Conservation (phyloP, 176 grass and related monocot species). For the Avena eriantha region DNA sequence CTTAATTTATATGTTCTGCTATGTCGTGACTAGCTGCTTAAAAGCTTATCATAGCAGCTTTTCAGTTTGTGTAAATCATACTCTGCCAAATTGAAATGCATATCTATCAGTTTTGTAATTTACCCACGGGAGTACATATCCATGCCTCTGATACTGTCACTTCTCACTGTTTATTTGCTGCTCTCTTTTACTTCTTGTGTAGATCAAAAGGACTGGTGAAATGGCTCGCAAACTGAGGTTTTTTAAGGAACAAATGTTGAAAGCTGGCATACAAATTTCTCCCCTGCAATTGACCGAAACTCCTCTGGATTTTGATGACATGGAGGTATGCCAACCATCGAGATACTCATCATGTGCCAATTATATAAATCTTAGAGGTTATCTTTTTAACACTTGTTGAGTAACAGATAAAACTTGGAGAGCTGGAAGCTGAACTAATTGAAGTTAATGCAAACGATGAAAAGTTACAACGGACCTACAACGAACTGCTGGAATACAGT, state of each 20-base stretch:
- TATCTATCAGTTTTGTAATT: not conserved
- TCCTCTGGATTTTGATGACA: conserved; percentile 74
- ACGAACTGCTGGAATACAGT: conserved; percentile 84
- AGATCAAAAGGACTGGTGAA: conserved; percentile 97
- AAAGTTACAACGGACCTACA: conserved; percentile 77
- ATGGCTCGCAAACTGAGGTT: conserved; percentile 88
- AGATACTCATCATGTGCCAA: not conserved
- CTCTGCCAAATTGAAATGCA: not conserved
- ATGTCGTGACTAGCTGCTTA: not conserved
- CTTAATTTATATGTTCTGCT: conserved; percentile 25
- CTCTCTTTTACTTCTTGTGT: conserved; percentile 8
- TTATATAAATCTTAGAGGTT: not conserved
- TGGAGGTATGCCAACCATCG: conserved; percentile 60
- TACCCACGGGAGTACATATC: not conserved
- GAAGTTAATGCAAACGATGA: conserved; percentile 99
- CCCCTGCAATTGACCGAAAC: conserved; percentile 44
- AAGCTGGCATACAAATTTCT: conserved; percentile 64
- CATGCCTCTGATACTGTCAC: not conserved
- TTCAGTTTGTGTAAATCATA: conserved; percentile 9
- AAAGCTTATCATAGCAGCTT: conserved; percentile 1
- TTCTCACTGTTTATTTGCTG: not conserved
- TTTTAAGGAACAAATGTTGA: conserved; percentile 88
- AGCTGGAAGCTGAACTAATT: conserved; percentile 85
- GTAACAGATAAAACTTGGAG: conserved; percentile 87
- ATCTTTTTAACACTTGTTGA: conserved; percentile 20